Evolutionary conservation across 2,329 filamentous ascomycete genomes (phyloP), one percentile per base, ranked within the genome.

Genomic region (Zasmidium citrigriseum): DNA sequence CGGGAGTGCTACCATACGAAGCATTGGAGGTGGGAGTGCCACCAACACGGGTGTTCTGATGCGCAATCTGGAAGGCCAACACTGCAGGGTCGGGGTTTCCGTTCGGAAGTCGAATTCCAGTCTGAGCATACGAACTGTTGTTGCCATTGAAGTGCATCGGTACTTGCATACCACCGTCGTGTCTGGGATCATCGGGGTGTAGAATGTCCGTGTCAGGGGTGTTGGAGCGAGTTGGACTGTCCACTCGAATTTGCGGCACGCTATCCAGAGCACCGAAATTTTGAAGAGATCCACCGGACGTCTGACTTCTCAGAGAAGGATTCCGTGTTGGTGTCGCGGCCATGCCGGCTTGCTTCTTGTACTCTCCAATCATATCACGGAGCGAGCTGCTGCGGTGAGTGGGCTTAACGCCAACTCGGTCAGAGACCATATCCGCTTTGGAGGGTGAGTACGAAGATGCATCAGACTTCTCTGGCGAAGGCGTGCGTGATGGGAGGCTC

Each of bases 401-500:
- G 4, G 16, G 7, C 24, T 59, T 57, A 3, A 25, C 52, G 12
- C 54, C n/a, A n/a, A n/a, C 54, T 23, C 29, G 54, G 22, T 44
- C 23, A n/a, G 53, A 52, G 12, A 22, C 25, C n/a, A n/a, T n/a
- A 24, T 58, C 61, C 18, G 55, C 58, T 21, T 60, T 64, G 2
- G 46, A 48, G 2, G 60, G 60, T 1, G 60, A 61, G 50, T 60
- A 64, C 1, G 29, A 22, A 5, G 62, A 62, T 16, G 50, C 53
- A 24, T 62, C 57, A 4, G 62, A 62, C 47, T 62, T 64, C 18
- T 38, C 51, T 10, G 63, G 60, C 4, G 63, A 65, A 2, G 58
- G n/a, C 23, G 50, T 10, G n/a, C 22, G 48, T 16, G 56, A 53
- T 20, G 29, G 41, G 9, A 54, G 60, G 7, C 53, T 29, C 21